A percentile compares a stretch with the other conserved stretches of the same genome.
phyloP scores from a whole-genome alignment of 257 asterid species.

The Misopates orontium region DNA sequence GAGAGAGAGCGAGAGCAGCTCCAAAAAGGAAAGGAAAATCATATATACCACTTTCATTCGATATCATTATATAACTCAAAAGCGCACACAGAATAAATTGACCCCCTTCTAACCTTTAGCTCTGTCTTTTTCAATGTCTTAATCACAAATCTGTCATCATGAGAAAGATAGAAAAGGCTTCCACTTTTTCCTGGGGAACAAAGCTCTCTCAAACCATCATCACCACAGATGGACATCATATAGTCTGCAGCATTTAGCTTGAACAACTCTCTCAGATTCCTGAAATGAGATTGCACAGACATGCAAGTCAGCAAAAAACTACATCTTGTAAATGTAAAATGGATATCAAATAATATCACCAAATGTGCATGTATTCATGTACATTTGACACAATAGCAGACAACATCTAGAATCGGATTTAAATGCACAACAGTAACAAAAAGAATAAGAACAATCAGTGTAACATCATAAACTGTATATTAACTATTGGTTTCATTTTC shows the following conservation, averaged over 20 bases:
- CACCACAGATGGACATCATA: slow-evolving; percentile 98
- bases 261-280: slow-evolving; percentile 94
- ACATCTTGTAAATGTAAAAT: neutral
- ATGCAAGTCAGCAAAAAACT: slow-evolving; percentile 21
- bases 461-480: too few relatives aligned
- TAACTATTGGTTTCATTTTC: too few relatives aligned
- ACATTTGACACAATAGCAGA: slow-evolving; percentile 4
- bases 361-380: neutral
- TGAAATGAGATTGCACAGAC: slow-evolving; percentile 45
- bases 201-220: slow-evolving; percentile 83
- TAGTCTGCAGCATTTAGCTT: slow-evolving; percentile 90
- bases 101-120: slow-evolving; percentile 62
- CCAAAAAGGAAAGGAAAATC: slow-evolving; percentile 2
- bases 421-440: too few relatives aligned
- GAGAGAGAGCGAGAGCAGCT: neutral
- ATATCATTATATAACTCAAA: too few relatives aligned
- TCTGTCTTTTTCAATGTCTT: slow-evolving; percentile 81
- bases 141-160: slow-evolving; percentile 88
- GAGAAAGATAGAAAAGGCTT: slow-evolving; percentile 84
- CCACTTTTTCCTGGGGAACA: slow-evolving; percentile 98
- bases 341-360: neutral
- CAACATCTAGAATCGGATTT: neutral
- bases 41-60: neutral
- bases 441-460: too few relatives aligned
- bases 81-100: neutral